Base-by-base conservation (phyloP, 2,329 filamentous ascomycete genomes). In the Ophiostoma sp. region DNA sequence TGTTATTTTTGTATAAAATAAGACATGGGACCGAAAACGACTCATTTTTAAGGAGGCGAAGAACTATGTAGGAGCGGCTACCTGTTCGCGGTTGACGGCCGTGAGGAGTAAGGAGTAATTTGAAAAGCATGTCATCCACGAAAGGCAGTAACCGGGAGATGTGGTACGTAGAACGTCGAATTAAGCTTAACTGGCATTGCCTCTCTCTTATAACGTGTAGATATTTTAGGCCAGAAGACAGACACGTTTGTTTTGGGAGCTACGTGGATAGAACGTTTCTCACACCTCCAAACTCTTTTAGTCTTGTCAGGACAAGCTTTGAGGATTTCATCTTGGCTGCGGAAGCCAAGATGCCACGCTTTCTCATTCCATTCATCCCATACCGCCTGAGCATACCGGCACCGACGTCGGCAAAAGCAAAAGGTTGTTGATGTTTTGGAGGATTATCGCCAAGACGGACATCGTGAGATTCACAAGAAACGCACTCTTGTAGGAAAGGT, bases 391-490 rank as follows among this genome's bases (percentile, higher is more conserved):
- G 50, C 11, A n/a, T 17, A 63, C 59, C 61, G 61, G 61, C 11
- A 28, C 61, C 61, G 61, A 66, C 4, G 36, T 45, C 61, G 61
- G 61, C 36, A 1, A 22, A 19, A 12, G 17, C 3, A 39, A 0
- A 22, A n/a, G 3, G 6, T n/a, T 61, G 19, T 39, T 63, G 19
- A 19, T 3, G 12, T 5, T 9, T 0, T 2, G 33, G 8, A 39
- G 31, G 17, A 64, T 66, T 6, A 28, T 66, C 36, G 61, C 61
- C 61, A 66, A 66, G 61, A 11, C 61, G 36, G 61, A 64, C 22
- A 42, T 45, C 0, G 4, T 28, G 22, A 66, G 31, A 12, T 25
- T 25, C 22, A 52, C 50, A 22, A 22, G n/a, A 52, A 9, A 22
- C 11, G 5, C 11, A 36, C 11, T 12, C 12, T 2, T 31, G 25